Conservation (phyloP, 1,139 yeast species). For the Sugiyamaella paludigena region DNA sequence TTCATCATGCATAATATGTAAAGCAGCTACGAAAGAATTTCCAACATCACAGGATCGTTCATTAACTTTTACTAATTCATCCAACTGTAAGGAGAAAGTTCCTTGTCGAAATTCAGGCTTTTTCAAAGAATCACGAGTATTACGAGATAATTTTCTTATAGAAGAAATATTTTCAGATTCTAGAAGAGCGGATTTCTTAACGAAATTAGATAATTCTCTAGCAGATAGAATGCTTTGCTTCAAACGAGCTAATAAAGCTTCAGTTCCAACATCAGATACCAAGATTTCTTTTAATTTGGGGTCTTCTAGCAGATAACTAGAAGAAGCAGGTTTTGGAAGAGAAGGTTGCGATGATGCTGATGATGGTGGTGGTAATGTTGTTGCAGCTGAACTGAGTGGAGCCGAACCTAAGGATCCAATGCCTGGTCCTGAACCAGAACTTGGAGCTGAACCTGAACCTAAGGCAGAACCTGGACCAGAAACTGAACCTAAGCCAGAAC, state of each 20-base stretch:
- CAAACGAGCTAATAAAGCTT: slow-evolving; percentile 64
- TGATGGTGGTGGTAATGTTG: too few species aligned
- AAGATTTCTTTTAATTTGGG: slow-evolving; percentile 50
- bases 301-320: slow-evolving; percentile 41
- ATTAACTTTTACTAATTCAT: slow-evolving; percentile 69
- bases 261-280: slow-evolving; percentile 57
- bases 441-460: too few species aligned
- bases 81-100: slow-evolving; percentile 64
- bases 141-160: slow-evolving; percentile 60
- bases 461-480: too few species aligned
- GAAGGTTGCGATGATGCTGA: not conserved
- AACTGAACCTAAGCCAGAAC: too few species aligned
- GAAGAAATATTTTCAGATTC: slow-evolving; percentile 80
- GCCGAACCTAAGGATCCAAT: too few species aligned
- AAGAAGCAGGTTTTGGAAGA: slow-evolving; percentile 9
- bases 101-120: slow-evolving; percentile 57
- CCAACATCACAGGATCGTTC: slow-evolving; percentile 74
- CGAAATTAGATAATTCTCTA: slow-evolving; percentile 77
- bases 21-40: slow-evolving; percentile 70
- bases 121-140: slow-evolving; percentile 53
- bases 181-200: slow-evolving; percentile 72
- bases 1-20: slow-evolving; percentile 85
- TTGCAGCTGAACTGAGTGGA: too few species aligned
- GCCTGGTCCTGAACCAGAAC: too few species aligned
- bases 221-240: slow-evolving; percentile 79